Conservation (phyloP, 371 early-diverging fungal genomes). For the Haplosporangium sp. region DNA sequence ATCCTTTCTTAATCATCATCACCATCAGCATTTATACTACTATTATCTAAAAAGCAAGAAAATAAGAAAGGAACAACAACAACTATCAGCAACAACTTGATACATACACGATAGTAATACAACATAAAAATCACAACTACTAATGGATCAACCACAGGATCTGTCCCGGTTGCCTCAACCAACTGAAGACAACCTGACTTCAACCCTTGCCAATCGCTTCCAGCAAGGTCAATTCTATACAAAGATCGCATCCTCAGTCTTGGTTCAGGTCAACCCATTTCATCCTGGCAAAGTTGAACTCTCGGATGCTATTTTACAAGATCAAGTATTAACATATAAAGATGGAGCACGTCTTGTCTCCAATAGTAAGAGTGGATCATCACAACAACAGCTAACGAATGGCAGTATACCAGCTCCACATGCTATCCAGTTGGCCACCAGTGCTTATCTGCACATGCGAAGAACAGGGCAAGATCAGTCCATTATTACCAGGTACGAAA, state of each 20-base stretch:
- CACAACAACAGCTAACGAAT: constrained; percentile 39
- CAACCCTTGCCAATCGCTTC: constrained; percentile 67
- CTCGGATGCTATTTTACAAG: constrained; percentile 72
- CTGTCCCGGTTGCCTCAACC: constrained; percentile 44
- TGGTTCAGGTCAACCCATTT: constrained; percentile 69
- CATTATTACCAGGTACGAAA: constrained; percentile 73
- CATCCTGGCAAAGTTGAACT: constrained; percentile 59
- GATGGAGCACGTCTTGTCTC: constrained; percentile 57
- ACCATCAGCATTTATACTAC: too few species aligned
- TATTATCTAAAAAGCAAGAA: too few species aligned
- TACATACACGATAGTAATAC: not conserved
- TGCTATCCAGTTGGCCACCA: constrained; percentile 82
- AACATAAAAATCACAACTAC: not conserved
- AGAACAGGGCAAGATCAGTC: constrained; percentile 86
- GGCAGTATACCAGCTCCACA: constrained; percentile 70
- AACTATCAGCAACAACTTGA: not conserved
- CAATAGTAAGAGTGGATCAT: constrained; percentile 22
- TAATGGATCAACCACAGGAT: constrained; percentile 30
- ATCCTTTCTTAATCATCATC: too few species aligned
- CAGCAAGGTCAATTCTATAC: constrained; percentile 72
- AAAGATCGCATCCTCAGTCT: constrained; percentile 67
- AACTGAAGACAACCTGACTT: constrained; percentile 58
- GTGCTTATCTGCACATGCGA: constrained; percentile 85
- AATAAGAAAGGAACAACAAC: not conserved
- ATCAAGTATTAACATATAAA: constrained; percentile 82